These are phyloP conservation scores for Paraphaeosphaeria sporulosa DNA, from an alignment of 2,329 filamentous ascomycete genomes.

Conservation along the genomic window DNA sequence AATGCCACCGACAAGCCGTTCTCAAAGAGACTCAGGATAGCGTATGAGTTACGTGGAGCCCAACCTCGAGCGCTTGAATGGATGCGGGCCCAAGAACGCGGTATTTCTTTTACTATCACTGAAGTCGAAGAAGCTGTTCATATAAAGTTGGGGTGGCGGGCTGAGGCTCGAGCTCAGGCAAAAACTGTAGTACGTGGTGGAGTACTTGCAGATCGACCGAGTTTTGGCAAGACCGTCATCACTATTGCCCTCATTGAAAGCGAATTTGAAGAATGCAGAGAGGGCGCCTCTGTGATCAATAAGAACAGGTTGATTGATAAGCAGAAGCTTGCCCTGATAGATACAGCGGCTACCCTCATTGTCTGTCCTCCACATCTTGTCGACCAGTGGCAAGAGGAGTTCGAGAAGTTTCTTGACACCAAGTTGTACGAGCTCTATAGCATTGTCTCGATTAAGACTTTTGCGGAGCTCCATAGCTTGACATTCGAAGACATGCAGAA, in stretches of 20 bases:
- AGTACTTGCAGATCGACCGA: slow-evolving; percentile 69
- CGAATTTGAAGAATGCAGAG: slow-evolving; percentile 42
- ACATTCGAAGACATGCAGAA: slow-evolving; percentile 55
- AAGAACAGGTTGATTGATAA: background rate
- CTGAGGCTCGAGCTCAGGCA: slow-evolving; percentile 61
- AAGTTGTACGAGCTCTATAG: slow-evolving; percentile 43
- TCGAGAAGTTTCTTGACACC: slow-evolving; percentile 57
- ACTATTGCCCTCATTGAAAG: slow-evolving; percentile 64
- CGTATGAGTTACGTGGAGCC: slow-evolving; percentile 55
- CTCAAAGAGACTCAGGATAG: slow-evolving; percentile 44
- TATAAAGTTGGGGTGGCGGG: slow-evolving; percentile 62
- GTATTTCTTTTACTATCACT: slow-evolving; percentile 39
- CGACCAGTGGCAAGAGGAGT: slow-evolving; percentile 66
- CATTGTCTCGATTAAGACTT: slow-evolving; percentile 55
- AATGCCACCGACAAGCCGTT: slow-evolving; percentile 46
- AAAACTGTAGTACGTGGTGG: slow-evolving; percentile 61
- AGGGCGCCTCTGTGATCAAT: slow-evolving; percentile 7
- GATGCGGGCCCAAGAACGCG: slow-evolving; percentile 65
- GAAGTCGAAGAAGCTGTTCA: slow-evolving; percentile 66
- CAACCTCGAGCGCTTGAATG: slow-evolving; percentile 65
- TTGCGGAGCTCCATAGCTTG: slow-evolving; percentile 49
- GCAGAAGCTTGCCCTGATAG: slow-evolving; percentile 41
- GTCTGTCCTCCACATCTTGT: slow-evolving; percentile 64
- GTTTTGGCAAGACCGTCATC: slow-evolving; percentile 72
- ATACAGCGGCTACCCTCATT: slow-evolving; percentile 66